Base-by-base conservation (phyloP, 169 alveolate species). In the Miamiensis avidus region DNA sequence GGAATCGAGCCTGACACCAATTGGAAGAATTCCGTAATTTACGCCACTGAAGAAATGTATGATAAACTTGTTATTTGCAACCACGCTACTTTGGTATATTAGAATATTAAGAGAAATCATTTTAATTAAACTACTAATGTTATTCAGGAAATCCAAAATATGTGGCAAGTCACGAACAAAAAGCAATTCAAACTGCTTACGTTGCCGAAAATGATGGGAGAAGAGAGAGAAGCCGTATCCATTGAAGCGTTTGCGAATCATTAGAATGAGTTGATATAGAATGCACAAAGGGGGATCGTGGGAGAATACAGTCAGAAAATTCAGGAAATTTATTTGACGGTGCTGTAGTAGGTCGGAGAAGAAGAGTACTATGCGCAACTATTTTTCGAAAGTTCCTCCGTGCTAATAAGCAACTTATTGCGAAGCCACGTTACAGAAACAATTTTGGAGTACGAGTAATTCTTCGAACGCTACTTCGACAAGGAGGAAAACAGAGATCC, bases 11-110 rank as follows among this genome's bases (percentile, higher is more conserved):
- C 95, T 27, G 90, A 86, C 73, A 95, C 91, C 31, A 95, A 92
- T 78, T 94, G 97, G 97, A 92, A 93, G 65, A 93, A 93, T 34
- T 91, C 90, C 64, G 94, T 94, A 25, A 91, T 91, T 95, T 89
- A 89, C 93, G 97, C 96, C 11, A 85, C 94, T 87, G 92, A 90
- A 93, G 89, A 91, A 25, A 91, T 94, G 94, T 89, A 91, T 65
- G 95, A 94, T 73, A 94, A 94, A 65, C 83, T 94, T 25, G 92
- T 94, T 15, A 94, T 94, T 64, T 92, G 94, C 75, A 87, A 92
- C 31, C 85, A 90, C 76, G 95, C 97, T 27, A 92, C 96, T 29
- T 87, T 92, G 69, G 69, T 49, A 49, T 11, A 11, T 49, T 49
- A 49, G n/a, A n/a, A n/a, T n/a, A n/a, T n/a, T n/a, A n/a, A n/a